These are phyloP conservation scores for Karstenula rhodostoma DNA, from an alignment of 2,329 filamentous ascomycete genomes.

Conservation along the genomic window DNA sequence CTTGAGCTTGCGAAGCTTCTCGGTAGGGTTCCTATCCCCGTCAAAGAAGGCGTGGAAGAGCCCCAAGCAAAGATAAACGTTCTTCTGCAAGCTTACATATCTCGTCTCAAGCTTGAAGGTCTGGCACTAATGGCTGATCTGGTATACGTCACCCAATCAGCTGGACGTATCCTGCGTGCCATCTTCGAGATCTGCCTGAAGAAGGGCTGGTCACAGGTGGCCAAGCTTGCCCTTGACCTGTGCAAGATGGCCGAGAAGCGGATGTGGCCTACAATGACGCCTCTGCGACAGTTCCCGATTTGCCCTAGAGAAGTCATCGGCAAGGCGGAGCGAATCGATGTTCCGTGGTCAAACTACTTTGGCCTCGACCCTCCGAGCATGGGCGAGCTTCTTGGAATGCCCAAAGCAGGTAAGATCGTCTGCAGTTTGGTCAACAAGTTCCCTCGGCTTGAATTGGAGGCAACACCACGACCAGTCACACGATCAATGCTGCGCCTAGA, in stretches of 20 bases:
- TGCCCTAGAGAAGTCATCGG: slow-evolving; percentile 87
- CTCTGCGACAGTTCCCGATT: slow-evolving; percentile 81
- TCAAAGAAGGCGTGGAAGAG: slow-evolving; percentile 98
- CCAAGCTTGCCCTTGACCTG: slow-evolving; percentile 88
- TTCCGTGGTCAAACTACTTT: slow-evolving; percentile 92
- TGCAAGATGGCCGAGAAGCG: slow-evolving; percentile 99
- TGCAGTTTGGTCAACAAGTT: slow-evolving; percentile 91
- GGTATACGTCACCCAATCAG: slow-evolving; percentile 98
- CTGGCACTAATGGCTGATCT: slow-evolving; percentile 97
- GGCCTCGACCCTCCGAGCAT: slow-evolving; percentile 95
- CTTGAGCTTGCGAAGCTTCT: slow-evolving; percentile 92
- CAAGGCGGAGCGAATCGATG: slow-evolving; percentile 94
- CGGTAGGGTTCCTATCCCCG: slow-evolving; percentile 88
- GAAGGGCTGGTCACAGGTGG: slow-evolving; percentile 94
- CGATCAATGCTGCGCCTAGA: slow-evolving; percentile 91
- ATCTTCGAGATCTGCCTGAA: slow-evolving; percentile 98
- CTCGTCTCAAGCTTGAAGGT: slow-evolving; percentile 89
- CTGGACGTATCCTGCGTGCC: slow-evolving; percentile 91
- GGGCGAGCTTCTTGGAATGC: slow-evolving; percentile 91
- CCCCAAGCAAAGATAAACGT: slow-evolving; percentile 98
- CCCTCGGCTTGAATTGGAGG: slow-evolving; percentile 89
- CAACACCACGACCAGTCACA: slow-evolving; percentile 93
- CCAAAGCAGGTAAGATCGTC: slow-evolving; percentile 84
- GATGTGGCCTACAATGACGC: slow-evolving; percentile 99
- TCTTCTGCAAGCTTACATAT: slow-evolving; percentile 94